Evolutionary conservation across 2,329 filamentous ascomycete genomes (phyloP).

Genomic region (Diaporthe citrichinensis): DNA sequence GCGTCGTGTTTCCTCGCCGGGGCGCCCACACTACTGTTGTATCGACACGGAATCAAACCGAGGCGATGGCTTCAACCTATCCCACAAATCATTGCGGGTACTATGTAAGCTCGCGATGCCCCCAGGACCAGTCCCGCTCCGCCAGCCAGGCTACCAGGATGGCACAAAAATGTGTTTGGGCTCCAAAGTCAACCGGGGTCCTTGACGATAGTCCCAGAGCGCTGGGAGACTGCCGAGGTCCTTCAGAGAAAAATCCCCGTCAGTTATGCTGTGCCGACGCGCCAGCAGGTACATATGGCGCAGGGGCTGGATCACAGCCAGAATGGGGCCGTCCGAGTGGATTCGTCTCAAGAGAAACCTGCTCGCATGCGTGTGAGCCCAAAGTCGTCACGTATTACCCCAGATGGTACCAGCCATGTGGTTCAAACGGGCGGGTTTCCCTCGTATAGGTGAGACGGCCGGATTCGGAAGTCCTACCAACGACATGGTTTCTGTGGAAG

Average conservation of each 20-base stretch:
- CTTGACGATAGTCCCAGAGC: conserved; percentile 7
- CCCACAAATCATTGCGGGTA: background rate
- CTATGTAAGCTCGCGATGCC: background rate
- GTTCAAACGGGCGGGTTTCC: conserved; percentile 15
- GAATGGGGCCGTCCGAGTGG: conserved; percentile 15
- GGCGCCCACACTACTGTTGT: background rate
- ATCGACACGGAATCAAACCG: conserved; percentile 8
- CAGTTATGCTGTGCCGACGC: background rate
- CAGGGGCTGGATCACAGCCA: conserved; percentile 23
- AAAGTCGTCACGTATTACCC: conserved; percentile 23
- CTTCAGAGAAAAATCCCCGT: background rate
- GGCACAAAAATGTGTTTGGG: background rate
- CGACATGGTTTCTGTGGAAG: conserved; percentile 4
- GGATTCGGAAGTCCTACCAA: conserved; percentile 10
- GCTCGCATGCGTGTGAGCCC: conserved; percentile 1
- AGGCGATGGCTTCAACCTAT: conserved; percentile 2
- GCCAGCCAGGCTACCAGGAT: background rate
- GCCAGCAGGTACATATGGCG: background rate
- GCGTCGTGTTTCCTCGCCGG: background rate
- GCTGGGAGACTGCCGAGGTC: conserved; percentile 20
- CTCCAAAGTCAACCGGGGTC: background rate
- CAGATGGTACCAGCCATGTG: conserved; percentile 25
- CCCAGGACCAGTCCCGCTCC: conserved; percentile 2
- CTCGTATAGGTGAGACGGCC: conserved; percentile 31
- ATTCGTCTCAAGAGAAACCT: conserved; percentile 25